Percentiles rank a stretch among this genome's conserved stretches.
Evolutionary conservation across 352 stramenopile species (phyloP).

Genomic region (Globisporangium radiosum): DNA sequence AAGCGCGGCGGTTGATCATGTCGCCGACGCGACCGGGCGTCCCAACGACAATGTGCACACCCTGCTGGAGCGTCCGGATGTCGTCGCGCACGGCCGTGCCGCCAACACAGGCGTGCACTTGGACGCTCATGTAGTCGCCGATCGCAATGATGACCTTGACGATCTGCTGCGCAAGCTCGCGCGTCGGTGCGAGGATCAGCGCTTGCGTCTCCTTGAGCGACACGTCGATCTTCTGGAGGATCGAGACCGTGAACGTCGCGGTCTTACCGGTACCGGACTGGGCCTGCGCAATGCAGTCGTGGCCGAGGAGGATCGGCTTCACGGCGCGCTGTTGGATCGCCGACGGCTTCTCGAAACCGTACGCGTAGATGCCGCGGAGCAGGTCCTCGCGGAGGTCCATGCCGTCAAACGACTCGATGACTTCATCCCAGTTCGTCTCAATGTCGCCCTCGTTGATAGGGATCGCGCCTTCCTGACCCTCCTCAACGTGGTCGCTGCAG

Average conservation of each 20-base stretch:
- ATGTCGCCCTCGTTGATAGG: slow-evolving; percentile 91
- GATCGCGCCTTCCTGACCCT: slow-evolving; percentile 61
- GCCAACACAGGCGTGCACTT: slow-evolving; percentile 97
- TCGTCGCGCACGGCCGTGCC: slow-evolving; percentile 98
- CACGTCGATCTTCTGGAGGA: slow-evolving; percentile 97
- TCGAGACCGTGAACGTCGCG: slow-evolving; percentile 98
- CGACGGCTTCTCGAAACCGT: slow-evolving; percentile 99
- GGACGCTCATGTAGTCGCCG: slow-evolving; percentile 95
- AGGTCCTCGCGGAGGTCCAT: slow-evolving; percentile 99
- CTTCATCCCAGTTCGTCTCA: slow-evolving; percentile 98
- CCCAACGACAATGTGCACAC: slow-evolving; percentile 98
- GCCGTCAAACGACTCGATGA: slow-evolving; percentile 97
- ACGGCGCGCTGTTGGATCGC: slow-evolving; percentile 99
- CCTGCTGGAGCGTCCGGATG: slow-evolving; percentile 96
- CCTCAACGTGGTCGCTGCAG: slow-evolving; percentile 46
- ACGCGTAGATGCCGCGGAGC: slow-evolving; percentile 99
- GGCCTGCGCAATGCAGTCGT: slow-evolving; percentile 98
- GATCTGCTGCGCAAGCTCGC: slow-evolving; percentile 99
- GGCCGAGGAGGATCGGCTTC: slow-evolving; percentile 96
- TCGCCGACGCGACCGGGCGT: slow-evolving; percentile 98
- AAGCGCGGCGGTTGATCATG: slow-evolving; percentile 98
- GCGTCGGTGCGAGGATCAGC: slow-evolving; percentile 98
- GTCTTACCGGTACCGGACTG: slow-evolving; percentile 99
- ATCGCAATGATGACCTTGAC: slow-evolving; percentile 96
- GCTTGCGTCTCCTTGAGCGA: slow-evolving; percentile 95